Evolutionary conservation across 305 asterid genomes (phyloP).

Genomic region (Rubia occidens): DNA sequence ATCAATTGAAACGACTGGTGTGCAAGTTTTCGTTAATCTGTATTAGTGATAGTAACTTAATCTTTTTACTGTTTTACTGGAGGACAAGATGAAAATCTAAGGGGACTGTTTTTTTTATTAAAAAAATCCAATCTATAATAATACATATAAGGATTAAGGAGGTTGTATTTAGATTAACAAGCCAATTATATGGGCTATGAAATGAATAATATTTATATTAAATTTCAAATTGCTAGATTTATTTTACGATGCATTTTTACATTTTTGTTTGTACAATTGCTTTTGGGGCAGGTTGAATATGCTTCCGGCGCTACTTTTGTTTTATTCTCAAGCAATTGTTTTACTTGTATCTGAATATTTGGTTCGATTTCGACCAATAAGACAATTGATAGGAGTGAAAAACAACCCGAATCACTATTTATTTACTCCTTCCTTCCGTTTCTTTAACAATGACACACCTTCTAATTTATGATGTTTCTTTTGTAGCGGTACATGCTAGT

Average conservation of each 20-base stretch:
- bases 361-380: too few species aligned
- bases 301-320: neutral
- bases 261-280: neutral
- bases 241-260: neutral
- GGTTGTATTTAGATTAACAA: neutral
- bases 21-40: neutral
- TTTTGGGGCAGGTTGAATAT: neutral
- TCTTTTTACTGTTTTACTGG: neutral
- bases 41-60: neutral
- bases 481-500: too few species aligned
- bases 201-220: constrained; percentile 10
- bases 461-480: too few species aligned
- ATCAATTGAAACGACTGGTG: neutral
- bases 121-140: neutral
- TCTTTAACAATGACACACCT: too few species aligned
- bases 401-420: too few species aligned
- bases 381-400: too few species aligned
- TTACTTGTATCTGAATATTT: too few species aligned
- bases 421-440: too few species aligned
- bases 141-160: neutral
- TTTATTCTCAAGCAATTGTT: too few species aligned
- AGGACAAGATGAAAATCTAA: neutral
- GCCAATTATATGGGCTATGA: neutral
- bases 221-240: constrained; percentile 10
- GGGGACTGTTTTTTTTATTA: neutral